phyloP scores from a whole-genome alignment of 2,329 filamentous ascomycete genomes.

The Mycocentrospora acerina region DNA sequence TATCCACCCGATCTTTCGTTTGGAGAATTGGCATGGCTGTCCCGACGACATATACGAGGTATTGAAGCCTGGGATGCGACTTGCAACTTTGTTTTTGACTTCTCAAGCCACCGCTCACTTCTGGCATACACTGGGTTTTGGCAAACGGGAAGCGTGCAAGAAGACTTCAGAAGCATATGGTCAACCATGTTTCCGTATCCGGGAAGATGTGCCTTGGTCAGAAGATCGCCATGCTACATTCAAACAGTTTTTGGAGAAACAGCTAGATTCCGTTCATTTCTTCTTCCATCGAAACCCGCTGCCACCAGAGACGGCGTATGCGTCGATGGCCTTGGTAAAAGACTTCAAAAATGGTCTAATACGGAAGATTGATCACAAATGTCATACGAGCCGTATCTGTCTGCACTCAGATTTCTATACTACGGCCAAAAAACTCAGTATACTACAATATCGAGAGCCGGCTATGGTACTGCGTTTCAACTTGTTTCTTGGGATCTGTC shows the following conservation, averaged over 20 bases:
- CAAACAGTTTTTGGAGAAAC: slow-evolving; percentile 31
- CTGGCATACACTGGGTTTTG: slow-evolving; percentile 43
- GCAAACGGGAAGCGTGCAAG: slow-evolving; percentile 33
- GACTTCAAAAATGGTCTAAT: slow-evolving; percentile 42
- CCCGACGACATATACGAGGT: slow-evolving; percentile 41
- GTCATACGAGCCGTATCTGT: slow-evolving; percentile 41
- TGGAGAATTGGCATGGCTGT: slow-evolving; percentile 44
- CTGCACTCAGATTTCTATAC: slow-evolving; percentile 45
- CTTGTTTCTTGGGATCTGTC: slow-evolving; percentile 41
- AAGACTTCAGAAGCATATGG: slow-evolving; percentile 35
- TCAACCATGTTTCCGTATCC: slow-evolving; percentile 38
- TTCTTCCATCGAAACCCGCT: slow-evolving; percentile 41
- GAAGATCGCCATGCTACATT: slow-evolving; percentile 33
- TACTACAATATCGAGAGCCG: slow-evolving; percentile 40
- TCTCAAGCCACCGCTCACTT: slow-evolving; percentile 41
- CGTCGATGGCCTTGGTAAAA: slow-evolving; percentile 41
- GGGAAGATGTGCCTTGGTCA: slow-evolving; percentile 37
- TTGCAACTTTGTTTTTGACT: slow-evolving; percentile 35
- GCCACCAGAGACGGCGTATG: slow-evolving; percentile 39
- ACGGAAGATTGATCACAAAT: slow-evolving; percentile 38
- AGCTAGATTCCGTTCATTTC: slow-evolving; percentile 42
- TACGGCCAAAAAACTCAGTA: slow-evolving; percentile 41
- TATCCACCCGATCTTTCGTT: slow-evolving; percentile 40
- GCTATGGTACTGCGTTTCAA: slow-evolving; percentile 46
- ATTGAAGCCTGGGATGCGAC: slow-evolving; percentile 40